phyloP scores from a whole-genome alignment of 2,329 filamentous ascomycete genomes.

The Neofusicoccum laricinum region DNA sequence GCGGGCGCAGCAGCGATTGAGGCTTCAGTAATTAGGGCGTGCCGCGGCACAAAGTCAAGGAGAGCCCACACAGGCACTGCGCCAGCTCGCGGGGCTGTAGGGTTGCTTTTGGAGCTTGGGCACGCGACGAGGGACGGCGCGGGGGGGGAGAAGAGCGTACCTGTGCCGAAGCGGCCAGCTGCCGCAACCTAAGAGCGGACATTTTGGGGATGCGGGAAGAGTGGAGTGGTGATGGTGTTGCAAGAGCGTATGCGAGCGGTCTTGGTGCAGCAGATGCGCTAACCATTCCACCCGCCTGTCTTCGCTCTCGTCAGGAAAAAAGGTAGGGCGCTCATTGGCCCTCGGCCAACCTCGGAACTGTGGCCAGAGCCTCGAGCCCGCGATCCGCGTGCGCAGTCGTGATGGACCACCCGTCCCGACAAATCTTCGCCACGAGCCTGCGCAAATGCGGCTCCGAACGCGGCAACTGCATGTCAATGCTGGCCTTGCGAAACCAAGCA shows the following conservation, averaged over 20 bases:
- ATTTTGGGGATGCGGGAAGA: constrained; percentile 10
- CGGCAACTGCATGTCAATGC: not conserved
- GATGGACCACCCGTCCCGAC: constrained; percentile 7
- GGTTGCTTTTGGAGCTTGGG: not conserved
- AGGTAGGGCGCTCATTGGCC: constrained; percentile 15
- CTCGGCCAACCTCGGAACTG: constrained; percentile 15
- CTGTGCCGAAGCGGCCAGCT: constrained; percentile 16
- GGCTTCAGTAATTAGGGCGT: not conserved
- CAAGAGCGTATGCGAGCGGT: constrained; percentile 1
- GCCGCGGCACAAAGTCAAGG: not conserved
- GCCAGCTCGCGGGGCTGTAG: constrained; percentile 1
- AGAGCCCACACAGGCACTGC: not conserved
- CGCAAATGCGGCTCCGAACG: not conserved
- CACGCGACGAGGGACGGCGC: not conserved
- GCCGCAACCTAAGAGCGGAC: constrained; percentile 17
- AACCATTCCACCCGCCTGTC: constrained; percentile 7
- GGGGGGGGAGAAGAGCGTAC: not conserved
- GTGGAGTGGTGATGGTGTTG: constrained; percentile 15
- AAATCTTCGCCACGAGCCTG: not conserved
- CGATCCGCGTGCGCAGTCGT: constrained; percentile 16
- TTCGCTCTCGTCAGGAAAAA: constrained; percentile 13
- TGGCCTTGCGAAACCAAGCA: not conserved
- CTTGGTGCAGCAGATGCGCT: constrained; percentile 5
- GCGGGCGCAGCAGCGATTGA: not conserved
- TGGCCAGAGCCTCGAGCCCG: constrained; percentile 7